Conservation (phyloP, 2,329 filamentous ascomycete genomes). For the Talaromyces atroroseus region DNA sequence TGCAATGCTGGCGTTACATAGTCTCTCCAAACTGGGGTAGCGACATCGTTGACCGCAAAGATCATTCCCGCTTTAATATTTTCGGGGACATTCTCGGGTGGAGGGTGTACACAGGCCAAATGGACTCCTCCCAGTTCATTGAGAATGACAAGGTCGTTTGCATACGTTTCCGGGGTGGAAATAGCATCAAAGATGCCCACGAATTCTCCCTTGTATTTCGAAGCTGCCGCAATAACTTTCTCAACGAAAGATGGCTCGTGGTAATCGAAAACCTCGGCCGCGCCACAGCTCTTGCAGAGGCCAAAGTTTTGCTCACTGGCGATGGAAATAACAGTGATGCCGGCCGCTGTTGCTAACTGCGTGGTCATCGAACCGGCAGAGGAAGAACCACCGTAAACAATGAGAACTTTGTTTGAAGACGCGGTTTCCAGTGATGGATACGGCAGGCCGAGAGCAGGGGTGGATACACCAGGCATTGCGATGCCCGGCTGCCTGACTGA, state of each 20-base stretch:
- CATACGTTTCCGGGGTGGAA: conserved; percentile 5
- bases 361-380: conserved; percentile 41
- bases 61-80: conserved; percentile 12
- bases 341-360: conserved; percentile 37
- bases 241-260: conserved; percentile 19
- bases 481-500: conserved; percentile 5
- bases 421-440: conserved; percentile 2
- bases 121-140: not conserved
- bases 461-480: conserved; percentile 8
- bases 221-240: conserved; percentile 16
- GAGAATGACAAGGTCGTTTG: conserved; percentile 1
- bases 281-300: conserved; percentile 36
- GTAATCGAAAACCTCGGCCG: conserved; percentile 40
- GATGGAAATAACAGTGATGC: conserved; percentile 35
- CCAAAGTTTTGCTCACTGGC: conserved; percentile 26
- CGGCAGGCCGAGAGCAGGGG: conserved; percentile 10
- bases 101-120: conserved; percentile 8
- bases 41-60: conserved; percentile 16
- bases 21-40: conserved; percentile 23
- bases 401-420: conserved; percentile 15
- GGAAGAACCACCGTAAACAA: conserved; percentile 42
- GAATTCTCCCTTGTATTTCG: conserved; percentile 8
- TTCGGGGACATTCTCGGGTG: conserved; percentile 8
- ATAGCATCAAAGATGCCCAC: conserved; percentile 16
- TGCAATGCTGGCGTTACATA: conserved; percentile 25